A percentile compares a stretch with the other conserved stretches of the same genome.
Evolutionary conservation across 306 rosid species (phyloP).

Genomic region (Mimosa bimucronata): DNA sequence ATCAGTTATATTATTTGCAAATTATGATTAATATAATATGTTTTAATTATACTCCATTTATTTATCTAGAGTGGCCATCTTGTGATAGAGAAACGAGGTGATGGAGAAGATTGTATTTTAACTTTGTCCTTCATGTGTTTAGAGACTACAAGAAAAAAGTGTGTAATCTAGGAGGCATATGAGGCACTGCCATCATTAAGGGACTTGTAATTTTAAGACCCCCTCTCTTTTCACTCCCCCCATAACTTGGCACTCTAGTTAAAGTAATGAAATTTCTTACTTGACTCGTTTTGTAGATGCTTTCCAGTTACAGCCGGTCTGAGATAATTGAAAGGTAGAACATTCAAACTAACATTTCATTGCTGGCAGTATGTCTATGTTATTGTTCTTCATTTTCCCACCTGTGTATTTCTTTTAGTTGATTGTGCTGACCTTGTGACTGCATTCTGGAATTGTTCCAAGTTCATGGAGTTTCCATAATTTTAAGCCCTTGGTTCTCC

Average conservation of each 20-base stretch:
- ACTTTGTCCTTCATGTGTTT: too few relatives aligned
- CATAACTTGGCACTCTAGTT: background rate
- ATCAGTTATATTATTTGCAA: too few relatives aligned
- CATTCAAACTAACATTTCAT: background rate
- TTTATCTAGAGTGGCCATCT: too few relatives aligned
- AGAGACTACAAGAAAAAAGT: too few relatives aligned
- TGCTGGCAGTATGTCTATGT: slow-evolving; percentile 5
- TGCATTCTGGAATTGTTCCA: too few relatives aligned
- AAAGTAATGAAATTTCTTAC: background rate
- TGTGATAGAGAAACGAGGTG: too few relatives aligned
- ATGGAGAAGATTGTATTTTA: too few relatives aligned
- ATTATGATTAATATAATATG: too few relatives aligned
- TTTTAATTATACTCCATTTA: too few relatives aligned
- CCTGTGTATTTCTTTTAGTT: background rate
- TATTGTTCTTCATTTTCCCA: background rate
- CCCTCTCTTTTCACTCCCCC: background rate
- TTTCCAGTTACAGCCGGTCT: slow-evolving; percentile 69
- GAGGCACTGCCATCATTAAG: slow-evolving; percentile 45
- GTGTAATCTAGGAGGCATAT: too few relatives aligned
- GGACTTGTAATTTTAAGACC: background rate
- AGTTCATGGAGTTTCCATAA: background rate
- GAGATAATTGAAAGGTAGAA: slow-evolving; percentile 72
- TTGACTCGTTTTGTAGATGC: slow-evolving; percentile 54
- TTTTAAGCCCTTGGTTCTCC: background rate
- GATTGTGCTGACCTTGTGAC: background rate